phyloP scores from a whole-genome alignment of 2,329 filamentous ascomycete species.

The Sporothrix pallida region DNA sequence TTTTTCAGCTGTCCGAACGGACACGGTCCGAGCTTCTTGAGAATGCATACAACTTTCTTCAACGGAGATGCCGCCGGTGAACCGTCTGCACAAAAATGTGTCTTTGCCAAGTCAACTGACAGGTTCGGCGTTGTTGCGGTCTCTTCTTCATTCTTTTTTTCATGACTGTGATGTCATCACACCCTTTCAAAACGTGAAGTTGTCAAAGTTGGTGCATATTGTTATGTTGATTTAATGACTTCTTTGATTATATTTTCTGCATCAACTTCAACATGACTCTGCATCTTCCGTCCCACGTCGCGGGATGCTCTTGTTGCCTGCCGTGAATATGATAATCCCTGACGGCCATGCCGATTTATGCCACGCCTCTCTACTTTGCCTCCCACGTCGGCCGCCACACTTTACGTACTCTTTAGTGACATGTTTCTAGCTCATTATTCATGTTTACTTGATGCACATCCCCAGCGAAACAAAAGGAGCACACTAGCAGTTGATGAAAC shows the following conservation, averaged over 20 bases:
- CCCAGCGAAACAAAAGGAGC: not conserved
- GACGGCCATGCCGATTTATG: not conserved
- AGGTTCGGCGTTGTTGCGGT: not conserved
- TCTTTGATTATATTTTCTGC: not conserved
- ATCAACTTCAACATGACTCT: not conserved
- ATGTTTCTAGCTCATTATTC: not conserved
- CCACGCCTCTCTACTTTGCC: not conserved
- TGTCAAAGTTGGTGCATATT: too few relatives aligned
- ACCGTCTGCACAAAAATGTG: not conserved
- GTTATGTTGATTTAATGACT: too few relatives aligned
- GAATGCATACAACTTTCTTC: not conserved
- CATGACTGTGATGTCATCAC: not conserved
- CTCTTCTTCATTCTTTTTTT: not conserved
- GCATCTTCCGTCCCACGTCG: not conserved
- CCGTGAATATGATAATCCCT: not conserved
- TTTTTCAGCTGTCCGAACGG: not conserved
- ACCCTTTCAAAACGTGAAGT: too few relatives aligned
- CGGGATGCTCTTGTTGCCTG: not conserved
- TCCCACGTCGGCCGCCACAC: conserved; percentile 7
- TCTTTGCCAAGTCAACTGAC: not conserved
- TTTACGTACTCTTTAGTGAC: conserved; percentile 22
- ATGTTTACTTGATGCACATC: not conserved
- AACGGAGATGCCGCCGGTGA: not conserved
- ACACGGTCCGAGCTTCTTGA: not conserved
- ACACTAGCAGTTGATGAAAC: not conserved